Conservation (phyloP, 163 green algal species). For the Trebouxia gelatinosa region DNA sequence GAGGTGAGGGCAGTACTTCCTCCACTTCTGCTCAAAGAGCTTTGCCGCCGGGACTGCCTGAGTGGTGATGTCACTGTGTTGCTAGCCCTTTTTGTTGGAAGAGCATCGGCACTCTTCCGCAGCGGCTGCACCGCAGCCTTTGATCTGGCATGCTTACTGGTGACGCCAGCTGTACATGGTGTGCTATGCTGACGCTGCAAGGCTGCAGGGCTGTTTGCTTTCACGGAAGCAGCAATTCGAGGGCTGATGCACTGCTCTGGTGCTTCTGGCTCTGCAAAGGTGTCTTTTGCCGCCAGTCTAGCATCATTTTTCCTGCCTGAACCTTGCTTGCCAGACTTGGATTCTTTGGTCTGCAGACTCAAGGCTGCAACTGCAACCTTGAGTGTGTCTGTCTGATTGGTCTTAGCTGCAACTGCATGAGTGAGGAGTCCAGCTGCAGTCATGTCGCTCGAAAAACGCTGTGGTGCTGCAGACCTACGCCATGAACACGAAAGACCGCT, state of each 20-base stretch:
- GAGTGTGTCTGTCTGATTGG: neutral
- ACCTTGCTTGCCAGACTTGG: neutral
- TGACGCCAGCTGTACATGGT: neutral
- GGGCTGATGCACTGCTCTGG: neutral
- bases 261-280: neutral
- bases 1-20: neutral
- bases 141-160: no score
- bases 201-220: conserved; percentile 8
- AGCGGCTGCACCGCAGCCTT: no score
- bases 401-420: no score
- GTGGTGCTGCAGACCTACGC: no score
- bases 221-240: neutral
- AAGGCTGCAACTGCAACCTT: neutral
- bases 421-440: no score
- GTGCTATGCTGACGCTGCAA: neutral
- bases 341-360: neutral
- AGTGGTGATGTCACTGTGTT: neutral
- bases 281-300: neutral
- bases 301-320: neutral
- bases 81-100: neutral
- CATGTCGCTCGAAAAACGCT: no score
- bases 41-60: conserved; percentile 1
- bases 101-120: neutral
- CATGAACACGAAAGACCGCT: no score
- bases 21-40: neutral